Evolutionary conservation across 2,329 filamentous ascomycete genomes (phyloP), one percentile per base, ranked within the genome.

Genomic region (Cladosporium sp.): DNA sequence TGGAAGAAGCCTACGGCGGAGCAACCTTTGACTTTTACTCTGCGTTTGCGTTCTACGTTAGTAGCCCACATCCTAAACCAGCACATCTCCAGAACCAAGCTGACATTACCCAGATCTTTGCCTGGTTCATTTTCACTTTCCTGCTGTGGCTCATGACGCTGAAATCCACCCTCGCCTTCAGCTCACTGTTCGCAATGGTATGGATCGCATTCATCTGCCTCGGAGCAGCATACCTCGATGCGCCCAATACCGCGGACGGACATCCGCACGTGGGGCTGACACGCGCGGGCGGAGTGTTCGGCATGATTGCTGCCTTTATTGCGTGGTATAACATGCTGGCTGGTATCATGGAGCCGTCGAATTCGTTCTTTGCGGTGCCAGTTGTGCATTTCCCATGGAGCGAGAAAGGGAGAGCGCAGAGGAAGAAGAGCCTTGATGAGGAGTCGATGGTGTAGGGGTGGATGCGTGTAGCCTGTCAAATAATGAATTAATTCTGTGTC

Each of bases 81-180:
- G 18, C 5, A 40, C 5, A 33, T 3, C 44, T 29, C 35, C n/a
- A 16, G 10, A 26, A 8, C 29, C 26, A 52, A 23, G 35, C 61
- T 63, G 29, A 60, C 55, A 2, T 5, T 1, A 7, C 26, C 5
- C 55, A 65, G 35, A 67, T 69, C 26, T 57, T 69, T 80, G 83
- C 89, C 77, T 94, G 91, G 91, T 93, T 91, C 81, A 92, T 94
- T 80, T 94, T 94, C 82, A 94, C 91, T 62, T 89, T 87, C 65
- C 79, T 94, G 66, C 78, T 93, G 69, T 81, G 93, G 46, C 72
- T 93, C 67, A 90, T 88, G 82, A 94, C 91, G 11, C 82, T 94
- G 62, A 86, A 87, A 67, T 93, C 91, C 14, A 92, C 90, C 53
- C 82, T 93, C 72, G 90, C 90, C 70, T 93, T 93, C 84, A 92